Evolutionary conservation across 805 yeast species (phyloP), one percentile per base, ranked within the genome.

Genomic region (Saccharomycopsis sp.): DNA sequence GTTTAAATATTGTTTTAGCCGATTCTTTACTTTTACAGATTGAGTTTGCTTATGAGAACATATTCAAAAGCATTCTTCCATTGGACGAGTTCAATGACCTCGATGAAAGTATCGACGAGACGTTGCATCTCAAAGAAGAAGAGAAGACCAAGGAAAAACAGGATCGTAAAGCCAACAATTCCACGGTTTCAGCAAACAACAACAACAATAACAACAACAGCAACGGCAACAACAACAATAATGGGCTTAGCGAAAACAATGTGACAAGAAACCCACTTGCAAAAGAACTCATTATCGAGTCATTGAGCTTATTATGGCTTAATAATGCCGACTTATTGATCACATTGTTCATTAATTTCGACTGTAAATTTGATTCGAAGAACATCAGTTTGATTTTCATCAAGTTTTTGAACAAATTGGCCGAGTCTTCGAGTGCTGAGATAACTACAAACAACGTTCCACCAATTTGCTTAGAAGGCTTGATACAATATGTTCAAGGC

Each of bases 401-500:
- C 49, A 86, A 86, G 52, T 81, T 86, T 52, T 76, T 94, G 56
- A 84, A 96, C 56, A 81, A 86, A 55, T 74, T 91, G 35, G 85
- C 97, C 0, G 79, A 89, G 51, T 96, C 98, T 0, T 96, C 91
- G 67, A 81, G 93, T 9, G 96, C 97, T 0, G 65, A 78, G 8
- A 75, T 79, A 65, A 85, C 96, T 0, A 88, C 97, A 0, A 89
- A 87, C 47, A 86, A 82, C 66, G 96, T 93, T 1, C 98, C 99
- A 0, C 97, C 98, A 0, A 80, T 91, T 5, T 93, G 98, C 66
- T 75, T 94, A 55, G 98, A 94, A 66, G 96, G 97, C 1, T 70
- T 94, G 2, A 74, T 93, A 22, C 79, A 88, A 1, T 83, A 87
- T 58, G 75, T 92, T 49, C 80, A 82, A 59, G 84, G 85, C 15